Evolutionary conservation across 129 eudicot genomes (phyloP), one percentile per base, ranked within the genome.

Genomic region (Arctium minus): DNA sequence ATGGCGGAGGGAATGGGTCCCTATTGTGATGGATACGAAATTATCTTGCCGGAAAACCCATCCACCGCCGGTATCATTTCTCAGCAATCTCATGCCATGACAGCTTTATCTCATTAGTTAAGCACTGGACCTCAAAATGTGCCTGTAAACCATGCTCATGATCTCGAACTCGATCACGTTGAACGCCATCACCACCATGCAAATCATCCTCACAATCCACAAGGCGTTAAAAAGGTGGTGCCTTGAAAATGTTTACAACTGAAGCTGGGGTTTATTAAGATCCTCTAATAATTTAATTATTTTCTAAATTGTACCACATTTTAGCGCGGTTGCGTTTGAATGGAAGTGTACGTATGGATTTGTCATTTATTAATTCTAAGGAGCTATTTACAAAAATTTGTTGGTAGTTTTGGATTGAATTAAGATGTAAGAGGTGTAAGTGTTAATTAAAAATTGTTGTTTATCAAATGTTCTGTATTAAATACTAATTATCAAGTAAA

Each of bases 1-100:
- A 70, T 89, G 89, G 95, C 91, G 0, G 81, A 88, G 7, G 92
- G 93, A 8, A 93, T 93, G 97, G 86, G 72, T 53, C 37, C 85
- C 1, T 92, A 87, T 64, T 5, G 76, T 1, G 97, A 93, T 29
- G 97, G 97, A 8, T 93, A 92, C 17, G 88, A 81, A 42, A 87
- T 93, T 10, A 79, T 87, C 5, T 67, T 93, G 76, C 62, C 92
- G 0, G 85, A 89, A 27, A 86, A 64, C 62, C 95, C 91, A 0
- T 80, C 97, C 0, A 93, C 92, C 0, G 81, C 62, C 0, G 48
- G 73, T 46, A 74, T 89, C 31, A 93, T 93, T 64, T 86, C 93
- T 3, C 65, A 79, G 18, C 97, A 93, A 37, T 86, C 96, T 35
- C 90, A 84, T 39, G 90, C 89, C 70, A 87, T 90, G 94, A 81